A percentile compares a stretch with the other conserved stretches of the same genome.
Conservation (phyloP, 2,329 filamentous ascomycete genomes). For the Chaetothyriales sp. region DNA sequence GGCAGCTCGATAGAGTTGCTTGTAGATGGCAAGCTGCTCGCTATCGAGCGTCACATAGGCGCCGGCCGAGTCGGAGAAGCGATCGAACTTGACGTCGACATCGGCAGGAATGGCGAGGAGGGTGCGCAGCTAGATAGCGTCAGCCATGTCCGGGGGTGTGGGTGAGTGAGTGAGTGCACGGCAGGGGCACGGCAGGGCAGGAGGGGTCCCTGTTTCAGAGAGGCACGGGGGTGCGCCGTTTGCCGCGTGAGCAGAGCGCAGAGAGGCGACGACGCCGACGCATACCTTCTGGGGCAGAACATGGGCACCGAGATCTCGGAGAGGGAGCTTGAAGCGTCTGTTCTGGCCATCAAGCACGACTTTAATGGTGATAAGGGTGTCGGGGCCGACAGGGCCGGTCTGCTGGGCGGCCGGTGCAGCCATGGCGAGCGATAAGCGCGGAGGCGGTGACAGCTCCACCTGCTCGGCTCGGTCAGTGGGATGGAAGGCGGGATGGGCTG, state of each 20-base stretch:
- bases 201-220: neutral
- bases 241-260: neutral
- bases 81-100: constrained; percentile 60
- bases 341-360: constrained; percentile 61
- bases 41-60: constrained; percentile 68
- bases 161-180: too few relatives aligned
- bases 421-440: constrained; percentile 22
- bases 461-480: neutral
- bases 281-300: constrained; percentile 74
- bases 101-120: constrained; percentile 52
- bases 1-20: constrained; percentile 88
- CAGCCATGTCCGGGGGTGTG: constrained; percentile 14
- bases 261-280: constrained; percentile 18
- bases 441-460: constrained; percentile 1
- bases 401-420: constrained; percentile 27
- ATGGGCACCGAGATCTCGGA: constrained; percentile 64
- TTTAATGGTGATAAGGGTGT: constrained; percentile 75
- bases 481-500: neutral
- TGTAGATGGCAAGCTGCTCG: constrained; percentile 71
- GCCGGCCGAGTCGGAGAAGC: constrained; percentile 85
- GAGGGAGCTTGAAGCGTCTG: constrained; percentile 75
- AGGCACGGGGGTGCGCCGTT: neutral
- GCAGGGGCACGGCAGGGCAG: neutral
- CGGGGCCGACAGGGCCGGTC: constrained; percentile 41
- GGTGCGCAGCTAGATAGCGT: constrained; percentile 48